These are phyloP conservation scores for Camelina laxa DNA, from an alignment of 345 rosid genomes.

Conservation along the genomic window DNA sequence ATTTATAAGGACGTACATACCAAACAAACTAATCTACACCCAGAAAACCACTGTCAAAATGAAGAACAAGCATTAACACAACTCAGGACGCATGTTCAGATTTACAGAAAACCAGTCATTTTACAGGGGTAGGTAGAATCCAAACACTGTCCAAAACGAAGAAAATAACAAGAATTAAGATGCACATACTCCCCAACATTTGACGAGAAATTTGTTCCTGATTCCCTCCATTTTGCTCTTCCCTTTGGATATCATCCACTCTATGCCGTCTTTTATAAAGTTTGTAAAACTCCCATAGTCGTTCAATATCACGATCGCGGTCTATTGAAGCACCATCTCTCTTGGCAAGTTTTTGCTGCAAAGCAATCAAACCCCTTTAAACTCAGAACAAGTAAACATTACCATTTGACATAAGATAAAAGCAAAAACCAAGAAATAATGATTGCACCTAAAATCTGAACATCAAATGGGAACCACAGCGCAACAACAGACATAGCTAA, in stretches of 20 bases:
- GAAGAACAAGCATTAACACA: slow-evolving; percentile 21
- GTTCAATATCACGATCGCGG: slow-evolving; percentile 84
- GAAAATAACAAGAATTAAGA: slow-evolving; percentile 28
- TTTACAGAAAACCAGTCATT: neutral
- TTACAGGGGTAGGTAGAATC: neutral
- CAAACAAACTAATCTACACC: slow-evolving; percentile 28
- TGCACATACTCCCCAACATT: slow-evolving; percentile 81
- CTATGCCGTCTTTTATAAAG: slow-evolving; percentile 70
- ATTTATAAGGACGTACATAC: neutral
- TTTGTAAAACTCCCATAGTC: slow-evolving; percentile 81
- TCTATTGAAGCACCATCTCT: slow-evolving; percentile 74
- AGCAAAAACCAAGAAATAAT: slow-evolving; percentile 12
- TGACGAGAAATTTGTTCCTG: slow-evolving; percentile 68
- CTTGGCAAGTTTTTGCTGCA: slow-evolving; percentile 97
- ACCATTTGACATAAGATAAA: slow-evolving; percentile 18
- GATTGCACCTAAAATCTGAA: neutral
- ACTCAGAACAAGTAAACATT: slow-evolving; percentile 20
- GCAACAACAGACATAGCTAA: neutral
- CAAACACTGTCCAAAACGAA: slow-evolving; percentile 20
- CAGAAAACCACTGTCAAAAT: slow-evolving; percentile 5
- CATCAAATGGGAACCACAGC: slow-evolving; percentile 4
- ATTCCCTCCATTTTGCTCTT: slow-evolving; percentile 80
- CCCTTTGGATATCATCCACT: slow-evolving; percentile 88
- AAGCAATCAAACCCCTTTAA: slow-evolving; percentile 30
- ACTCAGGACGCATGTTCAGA: slow-evolving; percentile 7